These are phyloP conservation scores for Exophiala xenobiotica DNA, from an alignment of 2,329 filamentous ascomycete species.

Conservation along the genomic window DNA sequence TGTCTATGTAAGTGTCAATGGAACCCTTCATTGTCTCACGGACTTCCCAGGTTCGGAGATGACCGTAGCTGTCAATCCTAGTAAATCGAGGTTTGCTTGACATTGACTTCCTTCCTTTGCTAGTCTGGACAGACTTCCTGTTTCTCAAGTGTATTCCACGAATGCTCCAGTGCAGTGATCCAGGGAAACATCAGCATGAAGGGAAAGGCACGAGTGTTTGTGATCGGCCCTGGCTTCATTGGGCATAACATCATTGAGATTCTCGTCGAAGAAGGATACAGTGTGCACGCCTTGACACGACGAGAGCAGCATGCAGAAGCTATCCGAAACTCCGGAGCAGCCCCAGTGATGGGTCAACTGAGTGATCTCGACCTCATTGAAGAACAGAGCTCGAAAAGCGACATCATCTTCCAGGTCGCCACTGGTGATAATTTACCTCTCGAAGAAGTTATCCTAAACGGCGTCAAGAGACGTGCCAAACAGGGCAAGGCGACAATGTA, in stretches of 20 bases:
- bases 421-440: conserved; percentile 50
- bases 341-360: conserved; percentile 41
- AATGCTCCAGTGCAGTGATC: no score
- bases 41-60: no score
- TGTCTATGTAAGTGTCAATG: no score
- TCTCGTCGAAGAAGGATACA: conserved; percentile 44
- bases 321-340: conserved; percentile 34
- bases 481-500: conserved; percentile 44
- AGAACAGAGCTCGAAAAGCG: conserved; percentile 37
- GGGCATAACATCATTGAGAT: conserved; percentile 49
- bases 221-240: conserved; percentile 26
- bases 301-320: conserved; percentile 16
- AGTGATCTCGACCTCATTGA: conserved; percentile 43
- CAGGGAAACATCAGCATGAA: conserved; percentile 12
- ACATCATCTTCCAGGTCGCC: conserved; percentile 50
- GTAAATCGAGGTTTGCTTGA: no score
- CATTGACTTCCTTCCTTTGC: no score
- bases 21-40: no score
- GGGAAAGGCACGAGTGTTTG: conserved; percentile 13
- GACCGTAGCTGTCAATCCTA: no score
- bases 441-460: conserved; percentile 46
- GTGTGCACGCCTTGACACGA: conserved; percentile 41
- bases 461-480: conserved; percentile 40
- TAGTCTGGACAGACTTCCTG: no score
- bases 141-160: no score